Percentiles rank a stretch among this genome's conserved stretches.
Conservation (phyloP, 352 stramenopile genomes). For the Pythium sukuiense region DNA sequence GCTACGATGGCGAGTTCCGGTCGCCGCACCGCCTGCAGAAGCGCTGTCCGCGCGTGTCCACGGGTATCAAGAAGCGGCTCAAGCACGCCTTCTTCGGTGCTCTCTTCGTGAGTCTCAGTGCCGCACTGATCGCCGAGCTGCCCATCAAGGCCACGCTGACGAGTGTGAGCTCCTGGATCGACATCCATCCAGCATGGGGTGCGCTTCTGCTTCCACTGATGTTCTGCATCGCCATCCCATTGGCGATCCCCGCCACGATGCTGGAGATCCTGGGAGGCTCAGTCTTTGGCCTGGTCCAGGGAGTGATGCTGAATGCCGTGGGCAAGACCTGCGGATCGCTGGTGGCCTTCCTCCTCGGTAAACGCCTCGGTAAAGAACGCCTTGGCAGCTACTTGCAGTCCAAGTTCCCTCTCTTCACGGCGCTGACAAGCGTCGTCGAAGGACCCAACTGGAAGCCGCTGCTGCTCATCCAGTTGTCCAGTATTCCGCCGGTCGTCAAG, state of each 20-base stretch:
- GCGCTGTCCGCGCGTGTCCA: neutral
- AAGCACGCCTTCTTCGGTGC: constrained; percentile 25
- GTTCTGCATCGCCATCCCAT: constrained; percentile 51
- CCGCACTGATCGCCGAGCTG: constrained; percentile 32
- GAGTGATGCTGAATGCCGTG: constrained; percentile 49
- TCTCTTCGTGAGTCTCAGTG: constrained; percentile 16
- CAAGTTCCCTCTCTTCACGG: constrained; percentile 56
- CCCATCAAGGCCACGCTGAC: constrained; percentile 45
- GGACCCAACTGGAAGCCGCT: constrained; percentile 72
- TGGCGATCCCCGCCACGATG: constrained; percentile 65
- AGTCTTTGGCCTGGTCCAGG: constrained; percentile 55
- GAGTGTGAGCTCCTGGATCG: constrained; percentile 44
- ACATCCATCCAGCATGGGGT: constrained; percentile 41
- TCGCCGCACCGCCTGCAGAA: constrained; percentile 16
- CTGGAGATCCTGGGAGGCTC: constrained; percentile 68
- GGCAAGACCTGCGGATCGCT: constrained; percentile 65
- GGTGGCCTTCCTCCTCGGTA: constrained; percentile 63
- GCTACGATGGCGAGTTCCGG: neutral
- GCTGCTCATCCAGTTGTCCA: constrained; percentile 70
- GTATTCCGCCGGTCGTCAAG: constrained; percentile 68
- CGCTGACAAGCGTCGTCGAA: constrained; percentile 51
- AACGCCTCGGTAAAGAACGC: constrained; percentile 50
- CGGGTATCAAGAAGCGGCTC: constrained; percentile 23
- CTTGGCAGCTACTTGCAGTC: constrained; percentile 53
- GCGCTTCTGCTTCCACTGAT: constrained; percentile 59